Percentiles rank a stretch among this genome's conserved stretches.
Conservation (phyloP, 169 alveolate species). For the Cardiosporidium cionae region DNA sequence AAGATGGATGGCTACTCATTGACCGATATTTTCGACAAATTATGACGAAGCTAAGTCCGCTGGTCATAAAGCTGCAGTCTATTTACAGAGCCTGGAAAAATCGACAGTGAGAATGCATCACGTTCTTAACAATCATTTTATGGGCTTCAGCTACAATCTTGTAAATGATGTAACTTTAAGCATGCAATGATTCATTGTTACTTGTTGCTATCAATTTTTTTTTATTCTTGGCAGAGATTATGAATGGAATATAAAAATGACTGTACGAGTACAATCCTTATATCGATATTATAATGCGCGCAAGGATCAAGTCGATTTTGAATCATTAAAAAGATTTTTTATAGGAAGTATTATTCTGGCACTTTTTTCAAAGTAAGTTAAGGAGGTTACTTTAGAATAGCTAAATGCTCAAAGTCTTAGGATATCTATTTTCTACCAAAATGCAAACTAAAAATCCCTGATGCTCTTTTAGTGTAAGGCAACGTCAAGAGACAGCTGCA, state of each 20-base stretch:
- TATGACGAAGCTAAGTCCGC: slow-evolving; percentile 36
- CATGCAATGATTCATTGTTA: background rate
- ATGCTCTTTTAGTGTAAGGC: background rate
- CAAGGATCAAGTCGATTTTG: background rate
- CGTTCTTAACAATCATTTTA: too few relatives aligned
- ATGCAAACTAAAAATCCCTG: background rate
- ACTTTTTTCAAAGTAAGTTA: background rate
- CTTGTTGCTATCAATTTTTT: background rate
- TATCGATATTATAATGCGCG: background rate
- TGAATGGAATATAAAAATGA: background rate
- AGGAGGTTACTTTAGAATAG: background rate
- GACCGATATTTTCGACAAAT: slow-evolving; percentile 38
- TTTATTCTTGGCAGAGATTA: background rate
- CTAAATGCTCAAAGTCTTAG: background rate
- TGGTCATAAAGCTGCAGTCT: slow-evolving; percentile 29
- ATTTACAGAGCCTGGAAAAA: slow-evolving; percentile 32
- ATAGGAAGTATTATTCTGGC: background rate
- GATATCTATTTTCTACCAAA: background rate
- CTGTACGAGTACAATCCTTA: background rate
- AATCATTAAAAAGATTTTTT: background rate
- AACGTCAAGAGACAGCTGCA: slow-evolving; percentile 3
- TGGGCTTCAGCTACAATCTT: too few relatives aligned
- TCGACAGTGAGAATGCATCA: slow-evolving; percentile 24
- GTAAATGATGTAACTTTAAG: background rate
- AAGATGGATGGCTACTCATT: slow-evolving; percentile 45